A percentile compares a stretch with the other conserved stretches of the same genome.
Conservation (phyloP, 2,329 filamentous ascomycete species). For the Ambrosiella beaveri region DNA sequence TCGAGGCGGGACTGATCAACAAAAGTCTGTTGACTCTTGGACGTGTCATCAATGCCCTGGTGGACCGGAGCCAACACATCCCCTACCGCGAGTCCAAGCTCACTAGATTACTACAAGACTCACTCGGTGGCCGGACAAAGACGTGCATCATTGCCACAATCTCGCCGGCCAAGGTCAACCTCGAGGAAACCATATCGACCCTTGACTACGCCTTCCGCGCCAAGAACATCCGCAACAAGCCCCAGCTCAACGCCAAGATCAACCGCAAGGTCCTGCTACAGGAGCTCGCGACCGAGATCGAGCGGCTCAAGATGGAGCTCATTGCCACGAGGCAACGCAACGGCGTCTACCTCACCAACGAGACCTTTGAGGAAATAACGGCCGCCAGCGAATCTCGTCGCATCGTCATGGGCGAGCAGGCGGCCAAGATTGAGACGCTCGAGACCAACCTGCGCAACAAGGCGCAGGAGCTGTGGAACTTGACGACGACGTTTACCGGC, state of each 20-base stretch:
- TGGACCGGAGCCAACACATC: slow-evolving; percentile 78
- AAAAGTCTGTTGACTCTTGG: slow-evolving; percentile 91
- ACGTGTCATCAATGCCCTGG: slow-evolving; percentile 90
- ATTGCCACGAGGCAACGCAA: slow-evolving; percentile 87
- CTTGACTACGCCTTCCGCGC: slow-evolving; percentile 94
- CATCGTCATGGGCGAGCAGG: slow-evolving; percentile 83
- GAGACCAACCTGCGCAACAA: slow-evolving; percentile 85
- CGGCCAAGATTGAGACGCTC: slow-evolving; percentile 79
- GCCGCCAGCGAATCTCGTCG: slow-evolving; percentile 81
- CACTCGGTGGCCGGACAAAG: slow-evolving; percentile 84
- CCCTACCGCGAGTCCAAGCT: slow-evolving; percentile 89
- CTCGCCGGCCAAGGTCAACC: slow-evolving; percentile 82
- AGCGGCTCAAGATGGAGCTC: slow-evolving; percentile 83
- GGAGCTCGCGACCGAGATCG: slow-evolving; percentile 84
- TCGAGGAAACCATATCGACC: slow-evolving; percentile 96
- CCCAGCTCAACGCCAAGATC: slow-evolving; percentile 79
- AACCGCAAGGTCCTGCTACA: slow-evolving; percentile 83
- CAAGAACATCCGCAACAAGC: slow-evolving; percentile 97
- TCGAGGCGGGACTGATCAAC: slow-evolving; percentile 93
- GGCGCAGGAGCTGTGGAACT: slow-evolving; percentile 72
- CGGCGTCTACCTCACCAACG: slow-evolving; percentile 81
- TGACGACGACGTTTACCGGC: slow-evolving; percentile 74
- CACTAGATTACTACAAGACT: slow-evolving; percentile 87
- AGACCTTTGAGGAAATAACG: slow-evolving; percentile 78
- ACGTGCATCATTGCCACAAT: slow-evolving; percentile 97